Evolutionary conservation across 169 alveolate species (phyloP).

Genomic region (Plasmodium ovale): DNA sequence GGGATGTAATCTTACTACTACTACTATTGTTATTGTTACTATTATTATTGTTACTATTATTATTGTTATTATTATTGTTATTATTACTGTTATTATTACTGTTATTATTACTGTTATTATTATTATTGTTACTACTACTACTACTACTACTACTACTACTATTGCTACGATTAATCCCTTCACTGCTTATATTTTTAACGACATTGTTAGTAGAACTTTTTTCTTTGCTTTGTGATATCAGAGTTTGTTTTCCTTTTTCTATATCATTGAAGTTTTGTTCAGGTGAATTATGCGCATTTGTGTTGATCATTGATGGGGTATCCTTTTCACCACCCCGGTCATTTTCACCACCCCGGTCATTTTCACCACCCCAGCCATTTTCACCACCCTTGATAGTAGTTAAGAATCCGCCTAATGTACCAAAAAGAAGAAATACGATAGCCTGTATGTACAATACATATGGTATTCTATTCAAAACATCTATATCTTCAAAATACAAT

Average conservation of each 20-base stretch:
- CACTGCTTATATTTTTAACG: too few relatives aligned
- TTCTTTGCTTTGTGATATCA: too few relatives aligned
- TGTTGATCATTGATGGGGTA: too few relatives aligned
- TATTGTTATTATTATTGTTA: too few relatives aligned
- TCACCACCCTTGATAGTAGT: constrained; percentile 22
- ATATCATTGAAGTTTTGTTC: too few relatives aligned
- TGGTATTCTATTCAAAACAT: constrained; percentile 47
- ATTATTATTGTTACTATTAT: too few relatives aligned
- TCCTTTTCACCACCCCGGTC: not conserved
- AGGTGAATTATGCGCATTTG: too few relatives aligned
- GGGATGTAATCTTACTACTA: not conserved
- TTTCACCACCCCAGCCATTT: not conserved
- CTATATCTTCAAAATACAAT: constrained; percentile 32
- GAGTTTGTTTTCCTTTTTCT: constrained; percentile 11
- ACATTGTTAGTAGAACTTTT: too few relatives aligned
- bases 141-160: not conserved
- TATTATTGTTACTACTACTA: not conserved
- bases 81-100: not conserved
- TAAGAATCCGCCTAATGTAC: constrained; percentile 35
- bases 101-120: not conserved
- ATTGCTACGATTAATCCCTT: too few relatives aligned
- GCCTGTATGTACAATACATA: constrained; percentile 39
- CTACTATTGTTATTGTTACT: too few relatives aligned
- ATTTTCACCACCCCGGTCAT: not conserved
- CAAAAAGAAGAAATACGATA: constrained; percentile 12